Base-by-base conservation (phyloP, 352 stramenopile genomes). In the Ophiocytium majus region DNA sequence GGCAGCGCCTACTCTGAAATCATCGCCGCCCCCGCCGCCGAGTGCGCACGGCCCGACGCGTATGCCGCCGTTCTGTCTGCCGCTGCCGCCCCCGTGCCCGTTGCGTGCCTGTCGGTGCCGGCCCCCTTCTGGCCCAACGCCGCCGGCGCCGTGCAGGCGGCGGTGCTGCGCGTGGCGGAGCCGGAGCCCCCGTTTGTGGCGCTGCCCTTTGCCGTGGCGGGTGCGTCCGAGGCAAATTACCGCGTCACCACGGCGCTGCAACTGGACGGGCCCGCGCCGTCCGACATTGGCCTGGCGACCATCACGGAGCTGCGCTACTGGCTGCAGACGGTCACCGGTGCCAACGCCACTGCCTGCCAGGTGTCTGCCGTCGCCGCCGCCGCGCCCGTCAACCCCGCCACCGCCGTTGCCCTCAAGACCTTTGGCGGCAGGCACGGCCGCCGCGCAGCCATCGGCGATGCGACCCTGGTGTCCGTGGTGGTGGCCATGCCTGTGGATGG, bases 231-330 rank as follows among this genome's bases (percentile, higher is more conserved):
- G 5, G 35, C 66, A 14, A 5, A 78, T 17, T 78, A 78, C 66
- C 5, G 5, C 32, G 17, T 78, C 32, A 43, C 35, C 66, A 43
- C 66, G 5, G 32, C 66, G 5, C 35, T 78, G 5, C 66, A 17
- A 14, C 32, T 78, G 32, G 66, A 78, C 32, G 66, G 35, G 5
- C 5, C 14, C 5, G 32, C 35, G 17, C 5, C 66, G 14, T 5
- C 5, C 32, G 66, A 78, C 35, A 14, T 78, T 14, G 14, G 5
- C 5, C 35, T 78, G 5, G 14, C 66, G 5, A 17, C 66, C 32
- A 78, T 78, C 32, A 43, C 35, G 5, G 66, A 78, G 35, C 35
- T 78, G 35, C 66, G 66, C 32, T 17, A 17, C 35, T 78, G 66
- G 66, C 35, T 78, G 66, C 32, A 35, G 32, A 17, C 32, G 5